Base-by-base conservation (phyloP, 164 flowering plant genomes). In the Vitis amurensis region DNA sequence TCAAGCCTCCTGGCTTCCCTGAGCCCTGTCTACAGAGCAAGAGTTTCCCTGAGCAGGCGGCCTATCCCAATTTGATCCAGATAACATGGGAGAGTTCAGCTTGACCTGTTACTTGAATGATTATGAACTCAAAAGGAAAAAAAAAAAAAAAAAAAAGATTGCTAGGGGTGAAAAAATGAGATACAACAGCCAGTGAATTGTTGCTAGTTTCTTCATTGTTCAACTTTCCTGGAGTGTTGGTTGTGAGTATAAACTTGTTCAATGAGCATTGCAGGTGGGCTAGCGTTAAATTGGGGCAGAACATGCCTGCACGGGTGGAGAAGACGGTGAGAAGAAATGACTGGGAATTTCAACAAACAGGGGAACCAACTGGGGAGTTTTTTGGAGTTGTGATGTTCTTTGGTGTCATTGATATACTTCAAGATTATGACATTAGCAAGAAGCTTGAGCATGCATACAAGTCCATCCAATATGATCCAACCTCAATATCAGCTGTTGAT, bases 381-480 rank as follows among this genome's bases (percentile, higher is more conserved):
- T 87, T 88, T 67, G 91, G 90, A 11, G 94, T 88, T 2, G 67
- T 87, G 49, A 64, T 92, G 86, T 87, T 84, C 73, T 92, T 92
- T 67, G 97, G 97, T 0, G 83, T 90, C 73, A 90, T 92, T 8
- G 95, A 92, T 85, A 90, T 89, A 74, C 94, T 91, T 75, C 97
- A 91, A 71, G 94, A 91, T 76, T 91, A 91, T 64, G 97, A 91
- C 76, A 91, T 91, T 52, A 89, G 85, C 77, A 91, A 91, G 82
- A 91, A 88, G 72, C 90, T 89, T 6, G 97, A 91, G 75, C 97
- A 90, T 76, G 91, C 94, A 7, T 90, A 91, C 84, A 91, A 91
- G 77, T 87, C 94, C 59, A 73, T 90, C 63, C 93, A 90, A 37
- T 88, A 88, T 64, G 93, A 90, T 53, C 87, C 94, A 0, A 88